Percentiles rank a stretch among this genome's conserved stretches.
Conservation (phyloP, 2,329 filamentous ascomycete species). For the Fusarium tanahbumbuense region DNA sequence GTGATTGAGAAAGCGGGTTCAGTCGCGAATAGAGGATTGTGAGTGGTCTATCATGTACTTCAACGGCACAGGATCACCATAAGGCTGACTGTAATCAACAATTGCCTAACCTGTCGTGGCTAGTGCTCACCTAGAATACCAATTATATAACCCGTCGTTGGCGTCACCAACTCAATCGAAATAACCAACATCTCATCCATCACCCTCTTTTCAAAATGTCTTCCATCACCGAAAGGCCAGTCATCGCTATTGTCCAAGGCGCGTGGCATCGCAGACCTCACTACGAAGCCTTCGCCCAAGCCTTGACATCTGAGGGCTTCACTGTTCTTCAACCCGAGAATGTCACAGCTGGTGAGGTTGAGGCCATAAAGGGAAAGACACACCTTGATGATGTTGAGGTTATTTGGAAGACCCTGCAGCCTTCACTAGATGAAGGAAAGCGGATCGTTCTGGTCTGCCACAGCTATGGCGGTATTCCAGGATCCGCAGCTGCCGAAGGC, state of each 20-base stretch:
- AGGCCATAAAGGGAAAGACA: constrained; percentile 3
- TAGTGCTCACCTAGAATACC: neutral
- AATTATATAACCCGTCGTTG: neutral
- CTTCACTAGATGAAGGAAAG: neutral
- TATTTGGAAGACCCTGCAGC: neutral
- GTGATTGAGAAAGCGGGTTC: accelerated
- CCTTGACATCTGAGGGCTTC: neutral
- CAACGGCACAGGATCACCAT: neutral
- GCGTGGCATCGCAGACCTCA: constrained; percentile 24
- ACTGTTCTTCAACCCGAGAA: constrained; percentile 3
- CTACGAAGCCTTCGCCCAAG: constrained; percentile 5
- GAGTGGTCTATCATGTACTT: too few species aligned
- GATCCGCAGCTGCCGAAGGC: constrained; percentile 43
- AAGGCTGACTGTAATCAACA: neutral
- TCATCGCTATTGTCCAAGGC: constrained; percentile 15
- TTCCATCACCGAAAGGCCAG: neutral
- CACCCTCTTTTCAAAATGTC: neutral
- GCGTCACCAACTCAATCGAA: neutral
- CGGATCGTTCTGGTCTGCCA: constrained; percentile 36
- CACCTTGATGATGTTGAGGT: constrained; percentile 9
- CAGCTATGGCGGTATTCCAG: constrained; percentile 49
- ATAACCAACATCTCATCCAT: neutral
- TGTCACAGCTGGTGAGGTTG: neutral
- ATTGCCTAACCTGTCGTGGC: neutral
- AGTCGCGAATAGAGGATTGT: neutral